Conservation (phyloP, 129 eudicot species). For the Pseudognaphalium luteoalbum region DNA sequence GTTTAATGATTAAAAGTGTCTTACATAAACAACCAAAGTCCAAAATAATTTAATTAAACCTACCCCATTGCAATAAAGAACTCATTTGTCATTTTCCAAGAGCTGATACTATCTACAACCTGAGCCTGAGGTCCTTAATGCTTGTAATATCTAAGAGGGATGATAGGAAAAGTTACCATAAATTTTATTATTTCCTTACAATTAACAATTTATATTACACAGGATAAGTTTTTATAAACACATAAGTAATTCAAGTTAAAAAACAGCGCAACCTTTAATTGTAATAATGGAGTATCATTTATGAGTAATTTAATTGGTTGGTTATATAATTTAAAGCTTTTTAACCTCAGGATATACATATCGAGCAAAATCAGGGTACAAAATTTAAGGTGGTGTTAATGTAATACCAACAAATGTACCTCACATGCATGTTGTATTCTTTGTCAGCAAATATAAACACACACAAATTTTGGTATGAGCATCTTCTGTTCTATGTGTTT, state of each 20-base stretch:
- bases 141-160: background rate
- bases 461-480: slow-evolving; percentile 7
- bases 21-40: background rate
- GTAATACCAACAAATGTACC: slow-evolving; percentile 31
- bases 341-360: background rate
- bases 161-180: background rate
- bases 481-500: slow-evolving; percentile 10
- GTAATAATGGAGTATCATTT: background rate
- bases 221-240: background rate
- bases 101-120: background rate
- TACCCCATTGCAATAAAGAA: background rate
- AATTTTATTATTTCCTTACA: too few relatives aligned
- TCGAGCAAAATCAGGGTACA: background rate
- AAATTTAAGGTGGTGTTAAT: slow-evolving; percentile 22
- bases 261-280: background rate
- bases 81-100: background rate
- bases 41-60: background rate
- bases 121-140: background rate
- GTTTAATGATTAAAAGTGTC: too few relatives aligned
- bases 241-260: background rate
- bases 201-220: too few relatives aligned
- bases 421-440: slow-evolving; percentile 26
- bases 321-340: background rate
- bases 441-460: slow-evolving; percentile 11
- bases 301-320: background rate